phyloP scores from a whole-genome alignment of 352 stramenopile genomes.

The Pythium monospermum region DNA sequence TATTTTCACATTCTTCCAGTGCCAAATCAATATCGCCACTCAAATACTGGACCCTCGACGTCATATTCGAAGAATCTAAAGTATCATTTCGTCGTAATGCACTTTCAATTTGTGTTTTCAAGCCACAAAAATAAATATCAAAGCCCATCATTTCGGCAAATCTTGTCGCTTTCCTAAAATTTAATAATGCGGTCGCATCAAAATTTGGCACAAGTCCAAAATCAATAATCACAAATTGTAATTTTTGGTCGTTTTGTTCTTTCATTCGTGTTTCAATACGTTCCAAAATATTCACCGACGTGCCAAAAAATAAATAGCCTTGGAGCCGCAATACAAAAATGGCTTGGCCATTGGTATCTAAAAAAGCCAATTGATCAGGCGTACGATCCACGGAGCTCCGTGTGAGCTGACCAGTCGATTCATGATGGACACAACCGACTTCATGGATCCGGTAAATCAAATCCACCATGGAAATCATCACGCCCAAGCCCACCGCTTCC shows the following conservation, averaged over 20 bases:
- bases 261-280: conserved; percentile 69
- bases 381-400: conserved; percentile 67
- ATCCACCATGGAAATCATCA: conserved; percentile 79
- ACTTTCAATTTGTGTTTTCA: conserved; percentile 31
- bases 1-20: conserved; percentile 66
- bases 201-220: conserved; percentile 76
- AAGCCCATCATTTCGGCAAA: conserved; percentile 65
- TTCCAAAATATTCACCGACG: conserved; percentile 71
- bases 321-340: conserved; percentile 75
- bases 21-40: conserved; percentile 28
- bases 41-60: conserved; percentile 14
- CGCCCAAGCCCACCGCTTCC: conserved; percentile 57
- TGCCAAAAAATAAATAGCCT: conserved; percentile 81
- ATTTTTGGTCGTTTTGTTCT: conserved; percentile 45
- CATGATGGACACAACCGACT: conserved; percentile 72
- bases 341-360: conserved; percentile 45
- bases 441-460: conserved; percentile 76
- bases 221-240: conserved; percentile 70
- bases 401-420: conserved; percentile 58
- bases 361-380: conserved; percentile 45
- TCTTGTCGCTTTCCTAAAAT: conserved; percentile 60
- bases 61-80: no score
- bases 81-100: conserved; percentile 14
- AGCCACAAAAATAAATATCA: conserved; percentile 74
- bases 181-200: conserved; percentile 69